Percentiles rank a stretch among this genome's conserved stretches.
These are phyloP conservation scores for Vitis rupestris DNA, from an alignment of 164 flowering plant genomes.

Conservation along the genomic window DNA sequence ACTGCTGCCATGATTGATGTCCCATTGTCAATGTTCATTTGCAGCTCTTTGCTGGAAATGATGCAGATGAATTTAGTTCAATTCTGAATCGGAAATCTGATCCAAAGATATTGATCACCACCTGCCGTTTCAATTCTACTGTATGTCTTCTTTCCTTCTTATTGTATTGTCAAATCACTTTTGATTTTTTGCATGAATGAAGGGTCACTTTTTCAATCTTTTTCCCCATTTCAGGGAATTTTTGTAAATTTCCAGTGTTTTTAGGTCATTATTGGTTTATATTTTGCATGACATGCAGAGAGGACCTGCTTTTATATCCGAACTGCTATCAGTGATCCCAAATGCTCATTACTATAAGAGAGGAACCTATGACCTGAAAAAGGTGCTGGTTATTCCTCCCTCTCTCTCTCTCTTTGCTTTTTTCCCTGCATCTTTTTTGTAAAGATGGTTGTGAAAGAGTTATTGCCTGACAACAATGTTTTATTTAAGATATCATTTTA, in stretches of 20 bases:
- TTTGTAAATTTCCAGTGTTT: neutral
- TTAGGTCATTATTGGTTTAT: neutral
- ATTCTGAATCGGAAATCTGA: constrained; percentile 45
- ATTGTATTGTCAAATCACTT: neutral
- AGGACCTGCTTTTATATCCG: constrained; percentile 84
- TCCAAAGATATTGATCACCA: constrained; percentile 86
- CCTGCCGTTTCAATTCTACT: constrained; percentile 80
- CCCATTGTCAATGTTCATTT: constrained; percentile 1
- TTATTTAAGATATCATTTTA: neutral
- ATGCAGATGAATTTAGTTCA: constrained; percentile 82
- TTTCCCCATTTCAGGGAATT: neutral
- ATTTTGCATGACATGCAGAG: constrained; percentile 49
- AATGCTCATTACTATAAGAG: constrained; percentile 83
- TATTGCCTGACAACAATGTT: neutral
- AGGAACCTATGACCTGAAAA: constrained; percentile 95
- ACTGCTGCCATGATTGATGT: no score
- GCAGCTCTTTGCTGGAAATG: constrained; percentile 85
- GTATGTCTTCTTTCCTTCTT: constrained; percentile 37
- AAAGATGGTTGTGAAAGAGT: neutral
- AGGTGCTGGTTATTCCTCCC: constrained; percentile 37
- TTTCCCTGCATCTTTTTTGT: neutral
- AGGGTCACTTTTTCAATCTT: neutral
- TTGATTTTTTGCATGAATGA: neutral
- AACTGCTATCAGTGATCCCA: constrained; percentile 79
- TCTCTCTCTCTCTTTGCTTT: neutral